Conservation (phyloP, 2,329 filamentous ascomycete genomes). For the Didymella exigua region DNA sequence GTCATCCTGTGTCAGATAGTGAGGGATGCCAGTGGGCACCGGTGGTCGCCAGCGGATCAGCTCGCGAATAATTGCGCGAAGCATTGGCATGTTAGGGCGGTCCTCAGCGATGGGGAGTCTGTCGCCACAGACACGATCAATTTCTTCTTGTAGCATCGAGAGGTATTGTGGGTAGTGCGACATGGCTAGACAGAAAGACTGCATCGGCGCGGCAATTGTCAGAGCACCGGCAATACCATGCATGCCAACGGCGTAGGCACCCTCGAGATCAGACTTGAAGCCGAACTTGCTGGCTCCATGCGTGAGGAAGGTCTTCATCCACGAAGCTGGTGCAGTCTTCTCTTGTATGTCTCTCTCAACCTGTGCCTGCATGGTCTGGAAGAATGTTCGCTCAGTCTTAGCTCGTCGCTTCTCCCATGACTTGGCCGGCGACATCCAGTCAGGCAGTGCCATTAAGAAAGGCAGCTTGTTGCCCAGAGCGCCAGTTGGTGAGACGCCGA, state of each 20-base stretch:
- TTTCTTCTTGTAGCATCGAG: conserved; percentile 48
- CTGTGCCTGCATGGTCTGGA: conserved; percentile 52
- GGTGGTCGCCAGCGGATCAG: conserved; percentile 54
- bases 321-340: conserved; percentile 46
- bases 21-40: conserved; percentile 58
- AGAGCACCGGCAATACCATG: conserved; percentile 55
- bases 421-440: conserved; percentile 51
- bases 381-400: conserved; percentile 52
- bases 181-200: conserved; percentile 56
- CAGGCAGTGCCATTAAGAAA: conserved; percentile 53
- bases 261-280: conserved; percentile 52
- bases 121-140: conserved; percentile 50
- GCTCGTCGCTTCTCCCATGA: conserved; percentile 53
- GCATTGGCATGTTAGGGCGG: conserved; percentile 47
- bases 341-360: conserved; percentile 46
- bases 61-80: conserved; percentile 49
- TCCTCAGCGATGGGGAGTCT: conserved; percentile 46
- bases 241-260: conserved; percentile 55
- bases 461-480: conserved; percentile 54
- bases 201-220: conserved; percentile 55
- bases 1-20: conserved; percentile 61
- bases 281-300: conserved; percentile 49
- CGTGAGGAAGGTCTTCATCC: conserved; percentile 52
- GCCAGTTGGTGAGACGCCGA: conserved; percentile 55
- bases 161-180: conserved; percentile 53